Evolutionary conservation across 2,329 filamentous ascomycete genomes (phyloP), one percentile per base, ranked within the genome.

Genomic region (Arthrobotrys sinensis): DNA sequence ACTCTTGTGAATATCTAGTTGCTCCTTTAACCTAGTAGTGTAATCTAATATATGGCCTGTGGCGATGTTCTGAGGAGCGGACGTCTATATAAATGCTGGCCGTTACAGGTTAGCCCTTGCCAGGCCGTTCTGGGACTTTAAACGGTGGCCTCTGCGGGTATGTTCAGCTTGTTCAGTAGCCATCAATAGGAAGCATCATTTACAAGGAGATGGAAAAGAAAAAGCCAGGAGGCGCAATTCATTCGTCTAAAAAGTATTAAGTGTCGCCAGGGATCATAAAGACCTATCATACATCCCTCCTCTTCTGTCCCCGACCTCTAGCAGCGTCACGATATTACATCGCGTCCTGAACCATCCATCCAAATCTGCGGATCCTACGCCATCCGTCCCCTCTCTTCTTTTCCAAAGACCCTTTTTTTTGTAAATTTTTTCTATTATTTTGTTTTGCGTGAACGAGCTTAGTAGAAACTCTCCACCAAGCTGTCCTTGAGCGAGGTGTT

Each of bases 381-480:
- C 11, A 4, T n/a, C 12, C 40, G n/a, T 45, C 7, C n/a, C 40
- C 40, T 16, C 40, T 8, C 32, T 4, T 40, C 16, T 8, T 5
- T 32, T 11, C 14, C 6, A 21, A 24, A 21, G 14, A 11, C 19
- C 24, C 14, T 66, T 52, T 50, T 45, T 60, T 63, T 24, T 32
- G 46, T 2, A 3, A 52, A 36, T 3, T 45, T 53, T 53, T 70
- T 50, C 55, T 34, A 21, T 63, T 45, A 34, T 52, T 68, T 75
- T 75, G 36, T 63, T 28, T 67, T 57, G 10, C 21, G 32, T 38
- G 14, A 14, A 48, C 68, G 14, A n/a, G 46, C 82, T 88, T 88
- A 99, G 87, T 99, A 99, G 87, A 98, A 99, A 83, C 93, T 97
- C 88, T 99, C 96, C 80, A 99, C 96, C 90, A 99, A 97, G 81